phyloP scores from a whole-genome alignment of 169 alveolate genomes.

The Plasmodium malariae region DNA sequence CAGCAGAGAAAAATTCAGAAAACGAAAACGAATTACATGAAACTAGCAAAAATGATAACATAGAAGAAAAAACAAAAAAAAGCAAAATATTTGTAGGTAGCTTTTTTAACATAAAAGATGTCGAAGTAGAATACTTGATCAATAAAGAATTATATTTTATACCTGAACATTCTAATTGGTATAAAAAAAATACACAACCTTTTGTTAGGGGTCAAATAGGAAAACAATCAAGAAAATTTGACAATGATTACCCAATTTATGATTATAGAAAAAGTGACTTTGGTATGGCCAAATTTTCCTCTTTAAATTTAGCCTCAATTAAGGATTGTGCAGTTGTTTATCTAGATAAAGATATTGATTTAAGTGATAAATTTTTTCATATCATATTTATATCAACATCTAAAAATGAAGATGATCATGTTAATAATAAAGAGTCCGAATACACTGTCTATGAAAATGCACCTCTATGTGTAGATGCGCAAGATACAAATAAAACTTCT shows the following conservation, averaged over 20 bases:
- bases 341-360: slow-evolving; percentile 71
- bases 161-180: slow-evolving; percentile 83
- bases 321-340: slow-evolving; percentile 80
- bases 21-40: neutral
- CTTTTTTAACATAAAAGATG: slow-evolving; percentile 75
- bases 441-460: slow-evolving; percentile 35
- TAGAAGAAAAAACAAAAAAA: slow-evolving; percentile 25
- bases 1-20: slow-evolving; percentile 11
- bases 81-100: slow-evolving; percentile 79
- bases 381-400: slow-evolving; percentile 64
- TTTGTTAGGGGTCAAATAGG: slow-evolving; percentile 83
- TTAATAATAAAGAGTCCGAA: neutral
- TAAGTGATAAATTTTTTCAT: slow-evolving; percentile 33
- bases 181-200: slow-evolving; percentile 80
- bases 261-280: slow-evolving; percentile 83
- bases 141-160: slow-evolving; percentile 77
- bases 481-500: neutral
- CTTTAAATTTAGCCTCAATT: slow-evolving; percentile 82
- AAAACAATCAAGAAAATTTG: slow-evolving; percentile 81
- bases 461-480: neutral
- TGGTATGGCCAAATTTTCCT: slow-evolving; percentile 85
- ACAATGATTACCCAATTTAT: slow-evolving; percentile 80
- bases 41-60: neutral
- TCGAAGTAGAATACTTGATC: slow-evolving; percentile 68
- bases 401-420: slow-evolving; percentile 44